These are phyloP conservation scores for Orbilia brochopaga DNA, from an alignment of 2,329 filamentous ascomycete species.

Conservation along the genomic window DNA sequence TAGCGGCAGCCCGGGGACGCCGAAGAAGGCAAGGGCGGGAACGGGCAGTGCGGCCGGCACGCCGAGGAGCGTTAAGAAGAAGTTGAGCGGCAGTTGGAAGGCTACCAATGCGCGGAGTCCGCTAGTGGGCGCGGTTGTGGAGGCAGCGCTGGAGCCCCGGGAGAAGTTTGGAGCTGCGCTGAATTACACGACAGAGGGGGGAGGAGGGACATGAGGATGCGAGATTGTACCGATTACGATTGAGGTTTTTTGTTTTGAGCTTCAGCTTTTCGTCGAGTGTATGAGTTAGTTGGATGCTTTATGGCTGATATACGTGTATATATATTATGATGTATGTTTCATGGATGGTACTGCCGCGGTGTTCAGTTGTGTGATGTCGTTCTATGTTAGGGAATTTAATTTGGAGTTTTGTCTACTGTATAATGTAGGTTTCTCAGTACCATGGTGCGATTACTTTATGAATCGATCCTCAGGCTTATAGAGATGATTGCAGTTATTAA, in stretches of 20 bases:
- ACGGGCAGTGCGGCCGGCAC: conserved; percentile 40
- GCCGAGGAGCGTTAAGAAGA: conserved; percentile 52
- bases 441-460: too few relatives aligned
- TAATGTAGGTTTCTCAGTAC: too few relatives aligned
- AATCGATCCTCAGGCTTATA: too few relatives aligned
- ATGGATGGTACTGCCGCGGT: too few relatives aligned
- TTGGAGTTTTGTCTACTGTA: too few relatives aligned
- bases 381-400: too few relatives aligned
- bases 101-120: conserved; percentile 29
- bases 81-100: conserved; percentile 24
- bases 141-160: conserved; percentile 20
- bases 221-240: not conserved
- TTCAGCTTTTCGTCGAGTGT: not conserved
- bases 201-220: not conserved
- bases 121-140: conserved; percentile 11
- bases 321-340: too few relatives aligned
- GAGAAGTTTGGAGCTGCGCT: conserved; percentile 35
- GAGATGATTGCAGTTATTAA: too few relatives aligned
- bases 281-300: too few relatives aligned
- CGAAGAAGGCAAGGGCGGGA: conserved; percentile 46
- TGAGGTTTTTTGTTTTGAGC: conserved; percentile 11
- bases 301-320: too few relatives aligned
- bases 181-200: conserved; percentile 33
- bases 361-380: too few relatives aligned
- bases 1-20: conserved; percentile 51